Percentiles rank a stretch among this genome's conserved stretches.
Conservation (phyloP, 164 flowering plant genomes). For the Kingdonia uniflora region DNA sequence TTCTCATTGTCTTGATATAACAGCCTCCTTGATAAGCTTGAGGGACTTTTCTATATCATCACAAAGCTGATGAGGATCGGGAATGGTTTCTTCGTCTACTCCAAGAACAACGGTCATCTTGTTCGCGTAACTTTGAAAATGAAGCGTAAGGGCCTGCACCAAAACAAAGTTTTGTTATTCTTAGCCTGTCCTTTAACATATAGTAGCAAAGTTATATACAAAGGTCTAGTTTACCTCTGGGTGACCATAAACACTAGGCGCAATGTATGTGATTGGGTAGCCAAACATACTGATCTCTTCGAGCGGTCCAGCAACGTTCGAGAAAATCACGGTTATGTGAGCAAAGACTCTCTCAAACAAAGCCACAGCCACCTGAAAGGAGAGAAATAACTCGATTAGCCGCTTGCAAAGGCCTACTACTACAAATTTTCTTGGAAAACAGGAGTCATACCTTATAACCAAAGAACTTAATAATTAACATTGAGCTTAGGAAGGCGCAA, state of each 20-base stretch:
- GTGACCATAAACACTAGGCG: slow-evolving; percentile 1
- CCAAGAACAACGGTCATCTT: slow-evolving; percentile 1
- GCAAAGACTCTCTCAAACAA: not conserved
- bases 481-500: not conserved
- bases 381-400: not conserved
- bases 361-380: not conserved
- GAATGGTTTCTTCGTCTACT: not conserved
- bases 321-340: not conserved
- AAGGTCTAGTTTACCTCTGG: not conserved
- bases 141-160: not conserved
- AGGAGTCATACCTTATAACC: not conserved
- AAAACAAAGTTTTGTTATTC: not conserved
- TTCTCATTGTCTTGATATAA: slow-evolving; percentile 32
- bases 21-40: not conserved
- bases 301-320: not conserved
- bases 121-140: not conserved
- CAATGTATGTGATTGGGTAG: not conserved
- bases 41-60: not conserved
- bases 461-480: not conserved
- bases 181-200: not conserved
- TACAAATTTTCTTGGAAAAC: no score
- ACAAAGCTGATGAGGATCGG: slow-evolving; percentile 1
- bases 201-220: not conserved
- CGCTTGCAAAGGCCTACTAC: no score
- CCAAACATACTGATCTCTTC: slow-evolving; percentile 1